These are phyloP conservation scores for Ailanthus altissimus DNA, from an alignment of 345 rosid species.

Conservation along the genomic window DNA sequence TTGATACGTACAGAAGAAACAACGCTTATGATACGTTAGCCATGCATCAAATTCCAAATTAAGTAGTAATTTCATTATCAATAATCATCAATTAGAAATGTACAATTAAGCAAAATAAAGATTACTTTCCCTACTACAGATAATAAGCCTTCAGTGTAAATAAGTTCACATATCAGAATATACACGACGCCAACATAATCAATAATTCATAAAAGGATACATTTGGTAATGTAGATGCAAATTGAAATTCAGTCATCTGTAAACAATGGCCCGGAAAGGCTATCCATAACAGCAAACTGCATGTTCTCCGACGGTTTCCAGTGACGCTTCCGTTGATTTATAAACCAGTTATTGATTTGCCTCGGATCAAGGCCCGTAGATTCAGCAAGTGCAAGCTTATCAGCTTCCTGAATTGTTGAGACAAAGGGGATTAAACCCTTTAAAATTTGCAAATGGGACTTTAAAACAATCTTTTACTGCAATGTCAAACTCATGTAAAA, in stretches of 20 bases:
- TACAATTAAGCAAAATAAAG: slow-evolving; percentile 27
- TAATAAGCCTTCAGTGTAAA: slow-evolving; percentile 18
- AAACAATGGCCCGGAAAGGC: slow-evolving; percentile 55
- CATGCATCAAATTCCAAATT: not conserved
- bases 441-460: not conserved
- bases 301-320: slow-evolving; percentile 85
- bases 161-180: slow-evolving; percentile 19
- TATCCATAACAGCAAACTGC: slow-evolving; percentile 63
- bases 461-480: not conserved
- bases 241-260: slow-evolving; percentile 44
- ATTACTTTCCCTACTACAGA: slow-evolving; percentile 10
- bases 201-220: not conserved
- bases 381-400: slow-evolving; percentile 68
- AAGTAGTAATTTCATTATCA: slow-evolving; percentile 18
- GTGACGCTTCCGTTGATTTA: slow-evolving; percentile 84
- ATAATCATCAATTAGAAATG: slow-evolving; percentile 13
- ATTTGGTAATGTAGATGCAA: slow-evolving; percentile 24
- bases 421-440: not conserved
- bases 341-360: slow-evolving; percentile 90
- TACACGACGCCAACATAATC: slow-evolving; percentile 15
- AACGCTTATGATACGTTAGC: not conserved
- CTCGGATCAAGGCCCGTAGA: slow-evolving; percentile 83
- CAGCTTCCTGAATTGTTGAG: slow-evolving; percentile 49
- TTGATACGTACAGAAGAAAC: too few species aligned
- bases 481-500: not conserved